Percentiles rank a stretch among this genome's conserved stretches.
Evolutionary conservation across 148 eudicot genomes (phyloP).

Genomic region (Suaeda aralocaspica): DNA sequence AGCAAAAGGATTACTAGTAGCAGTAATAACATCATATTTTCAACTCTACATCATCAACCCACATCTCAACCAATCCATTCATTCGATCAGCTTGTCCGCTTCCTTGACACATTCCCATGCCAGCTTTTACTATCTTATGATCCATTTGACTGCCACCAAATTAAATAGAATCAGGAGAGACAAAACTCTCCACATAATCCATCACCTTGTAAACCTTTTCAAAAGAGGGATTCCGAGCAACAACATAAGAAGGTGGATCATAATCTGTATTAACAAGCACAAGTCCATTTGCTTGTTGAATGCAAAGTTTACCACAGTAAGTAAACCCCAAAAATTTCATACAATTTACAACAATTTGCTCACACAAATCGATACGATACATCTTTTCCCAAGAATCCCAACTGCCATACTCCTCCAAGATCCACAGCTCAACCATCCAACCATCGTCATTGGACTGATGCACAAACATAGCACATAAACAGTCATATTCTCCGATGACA

Average conservation of each 20-base stretch:
- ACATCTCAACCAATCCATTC: no score
- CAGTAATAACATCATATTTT: no score
- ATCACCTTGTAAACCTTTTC: not conserved
- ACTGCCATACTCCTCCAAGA: not conserved
- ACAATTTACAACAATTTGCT: not conserved
- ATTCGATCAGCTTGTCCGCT: no score
- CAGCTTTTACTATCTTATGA: no score
- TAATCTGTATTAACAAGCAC: not conserved
- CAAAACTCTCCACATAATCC: not conserved
- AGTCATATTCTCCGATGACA: not conserved
- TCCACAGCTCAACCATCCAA: conserved; percentile 12
- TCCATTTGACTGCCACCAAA: no score
- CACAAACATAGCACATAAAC: not conserved
- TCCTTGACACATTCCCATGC: no score
- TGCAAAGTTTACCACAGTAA: not conserved
- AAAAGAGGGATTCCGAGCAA: not conserved
- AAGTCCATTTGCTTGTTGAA: not conserved
- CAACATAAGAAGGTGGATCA: not conserved
- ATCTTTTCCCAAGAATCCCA: conserved; percentile 7
- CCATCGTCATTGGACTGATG: no score
- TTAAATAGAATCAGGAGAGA: not conserved
- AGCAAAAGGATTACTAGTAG: no score
- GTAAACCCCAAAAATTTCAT: not conserved
- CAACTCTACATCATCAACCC: no score
- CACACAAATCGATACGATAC: not conserved